A percentile compares a stretch with the other conserved stretches of the same genome.
phyloP scores from a whole-genome alignment of 2,329 filamentous ascomycete genomes.

The Diaporthe citriasiana region DNA sequence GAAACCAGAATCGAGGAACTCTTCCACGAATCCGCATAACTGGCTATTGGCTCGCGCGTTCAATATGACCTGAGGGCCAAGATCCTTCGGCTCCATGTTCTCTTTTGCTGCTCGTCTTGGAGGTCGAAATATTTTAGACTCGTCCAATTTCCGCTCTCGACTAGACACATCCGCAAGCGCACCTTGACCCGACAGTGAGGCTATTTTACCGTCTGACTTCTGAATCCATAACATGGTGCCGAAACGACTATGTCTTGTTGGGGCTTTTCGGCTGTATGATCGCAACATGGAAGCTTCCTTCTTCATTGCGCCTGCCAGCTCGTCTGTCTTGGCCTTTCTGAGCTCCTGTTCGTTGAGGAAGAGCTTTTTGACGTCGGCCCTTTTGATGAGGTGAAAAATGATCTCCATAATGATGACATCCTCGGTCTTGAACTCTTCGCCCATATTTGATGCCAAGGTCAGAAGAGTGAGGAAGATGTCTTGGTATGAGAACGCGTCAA shows the following conservation, averaged over 20 bases:
- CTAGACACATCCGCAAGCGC: slow-evolving; percentile 80
- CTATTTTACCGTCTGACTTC: slow-evolving; percentile 85
- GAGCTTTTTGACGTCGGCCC: slow-evolving; percentile 84
- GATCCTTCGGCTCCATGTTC: slow-evolving; percentile 77
- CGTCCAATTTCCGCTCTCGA: slow-evolving; percentile 90
- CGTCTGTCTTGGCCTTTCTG: slow-evolving; percentile 76
- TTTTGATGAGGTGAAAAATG: slow-evolving; percentile 92
- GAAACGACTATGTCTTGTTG: slow-evolving; percentile 92
- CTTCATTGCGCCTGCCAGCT: slow-evolving; percentile 80
- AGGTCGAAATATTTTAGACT: slow-evolving; percentile 89
- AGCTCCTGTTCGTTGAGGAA: slow-evolving; percentile 86
- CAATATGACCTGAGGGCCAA: slow-evolving; percentile 80
- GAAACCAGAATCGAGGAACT: slow-evolving; percentile 95
- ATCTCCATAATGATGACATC: slow-evolving; percentile 93
- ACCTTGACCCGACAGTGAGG: slow-evolving; percentile 90
- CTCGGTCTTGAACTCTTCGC: slow-evolving; percentile 91
- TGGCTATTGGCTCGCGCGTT: slow-evolving; percentile 81
- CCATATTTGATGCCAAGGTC: slow-evolving; percentile 91
- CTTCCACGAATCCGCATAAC: slow-evolving; percentile 86
- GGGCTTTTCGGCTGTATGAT: slow-evolving; percentile 81
- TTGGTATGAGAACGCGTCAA: slow-evolving; percentile 90
- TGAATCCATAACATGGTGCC: slow-evolving; percentile 98
- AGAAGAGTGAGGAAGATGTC: slow-evolving; percentile 89
- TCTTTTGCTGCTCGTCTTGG: slow-evolving; percentile 75
- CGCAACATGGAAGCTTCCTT: slow-evolving; percentile 89